A percentile compares a stretch with the other conserved stretches of the same genome.
These are phyloP conservation scores for Plasmopara muralis DNA, from an alignment of 352 stramenopile genomes.

Conservation along the genomic window DNA sequence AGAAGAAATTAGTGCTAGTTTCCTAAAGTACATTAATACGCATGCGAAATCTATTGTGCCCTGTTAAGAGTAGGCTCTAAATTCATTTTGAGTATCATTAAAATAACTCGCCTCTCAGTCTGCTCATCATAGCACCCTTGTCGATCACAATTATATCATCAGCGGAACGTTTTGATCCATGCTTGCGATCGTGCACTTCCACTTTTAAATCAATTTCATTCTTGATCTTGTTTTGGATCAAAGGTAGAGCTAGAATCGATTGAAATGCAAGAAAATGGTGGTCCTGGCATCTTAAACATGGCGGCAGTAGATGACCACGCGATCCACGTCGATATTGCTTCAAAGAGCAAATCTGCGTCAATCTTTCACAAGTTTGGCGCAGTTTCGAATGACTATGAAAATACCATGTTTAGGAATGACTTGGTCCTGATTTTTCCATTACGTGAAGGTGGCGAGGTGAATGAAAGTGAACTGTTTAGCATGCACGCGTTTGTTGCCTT, in stretches of 20 bases:
- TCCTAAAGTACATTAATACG: neutral
- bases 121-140: neutral
- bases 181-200: constrained; percentile 2
- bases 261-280: constrained; percentile 8
- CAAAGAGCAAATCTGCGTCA: constrained; percentile 14
- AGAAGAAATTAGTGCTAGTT: no score
- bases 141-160: constrained; percentile 9
- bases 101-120: no score
- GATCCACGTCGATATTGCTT: neutral
- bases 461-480: constrained; percentile 45
- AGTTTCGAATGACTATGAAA: constrained; percentile 27
- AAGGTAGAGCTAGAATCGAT: neutral
- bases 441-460: constrained; percentile 45
- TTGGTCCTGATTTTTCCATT: constrained; percentile 69
- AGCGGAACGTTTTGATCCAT: constrained; percentile 7
- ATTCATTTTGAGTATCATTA: no score
- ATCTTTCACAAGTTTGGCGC: constrained; percentile 21
- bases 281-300: constrained; percentile 1
- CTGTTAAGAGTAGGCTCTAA: neutral
- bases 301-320: constrained; percentile 8
- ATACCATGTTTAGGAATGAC: constrained; percentile 57
- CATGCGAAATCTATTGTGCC: neutral
- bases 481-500: constrained; percentile 48
- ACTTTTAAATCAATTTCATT: constrained; percentile 3
- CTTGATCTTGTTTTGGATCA: constrained; percentile 7